Percentiles rank a stretch among this genome's conserved stretches.
phyloP scores from a whole-genome alignment of 2,329 filamentous ascomycete genomes.

The Chaetoscypha palmicola region DNA sequence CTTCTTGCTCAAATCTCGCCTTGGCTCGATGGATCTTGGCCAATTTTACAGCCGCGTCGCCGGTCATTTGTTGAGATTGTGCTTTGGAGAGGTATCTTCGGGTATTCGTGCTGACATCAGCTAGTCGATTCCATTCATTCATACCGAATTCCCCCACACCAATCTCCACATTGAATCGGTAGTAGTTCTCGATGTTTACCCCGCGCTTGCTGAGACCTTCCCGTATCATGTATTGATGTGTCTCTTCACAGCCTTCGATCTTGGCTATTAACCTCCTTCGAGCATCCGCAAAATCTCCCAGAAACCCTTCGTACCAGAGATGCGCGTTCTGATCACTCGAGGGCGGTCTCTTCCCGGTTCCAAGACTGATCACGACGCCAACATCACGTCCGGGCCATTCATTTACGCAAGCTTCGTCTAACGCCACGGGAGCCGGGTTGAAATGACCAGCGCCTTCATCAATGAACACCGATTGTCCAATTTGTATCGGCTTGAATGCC shows the following conservation, averaged over 20 bases:
- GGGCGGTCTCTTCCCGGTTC: conserved; percentile 79
- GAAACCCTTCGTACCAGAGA: conserved; percentile 89
- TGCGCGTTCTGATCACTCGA: conserved; percentile 62
- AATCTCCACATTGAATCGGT: conserved; percentile 91
- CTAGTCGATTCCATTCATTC: conserved; percentile 95
- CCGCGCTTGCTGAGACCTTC: conserved; percentile 70
- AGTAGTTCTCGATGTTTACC: conserved; percentile 86
- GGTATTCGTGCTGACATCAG: conserved; percentile 90
- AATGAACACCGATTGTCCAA: conserved; percentile 89
- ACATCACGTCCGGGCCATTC: conserved; percentile 94
- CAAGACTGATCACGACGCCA: conserved; percentile 85
- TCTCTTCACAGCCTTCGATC: conserved; percentile 90
- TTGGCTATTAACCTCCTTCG: conserved; percentile 77
- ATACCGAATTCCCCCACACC: conserved; percentile 96
- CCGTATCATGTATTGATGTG: conserved; percentile 77
- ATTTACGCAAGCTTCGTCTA: conserved; percentile 86
- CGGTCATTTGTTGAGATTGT: conserved; percentile 69
- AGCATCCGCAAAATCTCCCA: conserved; percentile 89
- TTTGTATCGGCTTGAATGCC: conserved; percentile 91
- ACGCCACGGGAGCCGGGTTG: conserved; percentile 76
- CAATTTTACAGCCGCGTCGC: conserved; percentile 70
- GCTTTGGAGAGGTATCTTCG: conserved; percentile 70
- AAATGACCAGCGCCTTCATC: conserved; percentile 89
- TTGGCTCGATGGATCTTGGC: conserved; percentile 77
- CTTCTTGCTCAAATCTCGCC: conserved; percentile 19